Percentiles rank a stretch among this genome's conserved stretches.
These are phyloP conservation scores for Penicillium crustosum DNA, from an alignment of 2,329 filamentous ascomycete species.

Conservation along the genomic window DNA sequence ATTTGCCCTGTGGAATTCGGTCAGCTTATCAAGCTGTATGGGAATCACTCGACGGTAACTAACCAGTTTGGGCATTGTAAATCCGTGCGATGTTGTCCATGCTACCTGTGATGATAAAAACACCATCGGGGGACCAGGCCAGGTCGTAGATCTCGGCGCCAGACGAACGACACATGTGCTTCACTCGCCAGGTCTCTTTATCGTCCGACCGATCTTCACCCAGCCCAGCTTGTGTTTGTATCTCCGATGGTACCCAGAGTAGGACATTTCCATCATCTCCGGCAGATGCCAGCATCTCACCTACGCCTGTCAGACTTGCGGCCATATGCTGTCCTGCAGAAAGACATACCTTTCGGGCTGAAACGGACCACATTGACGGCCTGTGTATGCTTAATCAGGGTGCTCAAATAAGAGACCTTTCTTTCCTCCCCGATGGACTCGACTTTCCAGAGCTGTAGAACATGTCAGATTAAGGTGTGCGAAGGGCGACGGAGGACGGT, in stretches of 20 bases:
- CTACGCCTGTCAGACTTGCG: conserved; percentile 50
- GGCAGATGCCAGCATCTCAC: conserved; percentile 88
- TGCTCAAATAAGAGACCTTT: conserved; percentile 88
- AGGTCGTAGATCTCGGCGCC: conserved; percentile 97
- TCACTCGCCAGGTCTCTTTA: conserved; percentile 94
- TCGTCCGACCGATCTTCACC: conserved; percentile 86
- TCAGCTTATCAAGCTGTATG: conserved; percentile 21
- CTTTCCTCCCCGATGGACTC: conserved; percentile 81
- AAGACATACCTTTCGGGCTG: conserved; percentile 75
- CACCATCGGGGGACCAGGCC: conserved; percentile 96
- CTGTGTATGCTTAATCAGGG: conserved; percentile 89
- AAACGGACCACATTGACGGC: conserved; percentile 97
- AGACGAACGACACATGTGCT: conserved; percentile 94
- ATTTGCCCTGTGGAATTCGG: conserved; percentile 53
- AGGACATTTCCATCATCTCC: conserved; percentile 97
- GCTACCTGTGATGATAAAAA: conserved; percentile 96
- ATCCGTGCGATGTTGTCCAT: conserved; percentile 99
- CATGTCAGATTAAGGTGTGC: conserved; percentile 38
- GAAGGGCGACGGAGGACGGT: conserved; percentile 20
- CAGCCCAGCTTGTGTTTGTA: conserved; percentile 64
- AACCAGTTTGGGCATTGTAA: conserved; percentile 90
- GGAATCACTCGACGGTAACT: conserved; percentile 23
- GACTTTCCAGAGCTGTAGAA: conserved; percentile 78
- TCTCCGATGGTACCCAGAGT: conserved; percentile 88
- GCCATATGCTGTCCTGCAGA: not conserved